A percentile compares a stretch with the other conserved stretches of the same genome.
phyloP scores from a whole-genome alignment of 805 yeast genomes.

The Ogataea neopini region DNA sequence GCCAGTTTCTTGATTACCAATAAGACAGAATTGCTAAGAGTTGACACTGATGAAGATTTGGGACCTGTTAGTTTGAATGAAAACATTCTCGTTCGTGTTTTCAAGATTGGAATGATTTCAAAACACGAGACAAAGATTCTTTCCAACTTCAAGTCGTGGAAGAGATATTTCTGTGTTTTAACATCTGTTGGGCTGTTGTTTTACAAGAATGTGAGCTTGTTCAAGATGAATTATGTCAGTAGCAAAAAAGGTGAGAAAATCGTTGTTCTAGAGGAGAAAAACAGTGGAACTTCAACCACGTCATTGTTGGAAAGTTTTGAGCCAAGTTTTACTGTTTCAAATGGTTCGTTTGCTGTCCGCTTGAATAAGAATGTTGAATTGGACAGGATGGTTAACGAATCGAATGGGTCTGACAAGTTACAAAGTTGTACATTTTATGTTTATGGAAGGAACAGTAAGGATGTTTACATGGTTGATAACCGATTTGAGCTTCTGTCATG shows the following conservation, averaged over 20 bases:
- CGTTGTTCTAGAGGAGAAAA: slow-evolving; percentile 32
- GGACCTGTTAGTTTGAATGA: slow-evolving; percentile 12
- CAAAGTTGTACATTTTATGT: slow-evolving; percentile 37
- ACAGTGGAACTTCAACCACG: slow-evolving; percentile 17
- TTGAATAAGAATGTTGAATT: slow-evolving; percentile 27
- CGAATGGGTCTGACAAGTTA: slow-evolving; percentile 7
- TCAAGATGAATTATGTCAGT: slow-evolving; percentile 33
- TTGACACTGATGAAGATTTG: slow-evolving; percentile 6
- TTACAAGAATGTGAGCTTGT: slow-evolving; percentile 41
- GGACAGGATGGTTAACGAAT: slow-evolving; percentile 26
- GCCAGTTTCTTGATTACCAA: slow-evolving; percentile 27
- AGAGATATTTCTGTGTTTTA: slow-evolving; percentile 45
- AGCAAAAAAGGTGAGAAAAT: slow-evolving; percentile 18
- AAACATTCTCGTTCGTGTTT: slow-evolving; percentile 35
- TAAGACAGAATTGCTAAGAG: slow-evolving; percentile 17
- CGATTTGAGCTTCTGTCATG: slow-evolving; percentile 55
- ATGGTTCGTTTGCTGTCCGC: slow-evolving; percentile 33
- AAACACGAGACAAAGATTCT: slow-evolving; percentile 40
- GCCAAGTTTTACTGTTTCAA: slow-evolving; percentile 28
- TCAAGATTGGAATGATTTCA: slow-evolving; percentile 42
- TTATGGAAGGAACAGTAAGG: slow-evolving; percentile 42
- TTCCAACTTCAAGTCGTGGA: slow-evolving; percentile 39
- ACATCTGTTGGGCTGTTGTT: slow-evolving; percentile 52
- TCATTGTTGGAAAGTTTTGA: slow-evolving; percentile 26
- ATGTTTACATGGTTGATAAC: slow-evolving; percentile 42